phyloP scores from a whole-genome alignment of 371 early-diverging fungal genomes.

The Mucor piriformis region DNA sequence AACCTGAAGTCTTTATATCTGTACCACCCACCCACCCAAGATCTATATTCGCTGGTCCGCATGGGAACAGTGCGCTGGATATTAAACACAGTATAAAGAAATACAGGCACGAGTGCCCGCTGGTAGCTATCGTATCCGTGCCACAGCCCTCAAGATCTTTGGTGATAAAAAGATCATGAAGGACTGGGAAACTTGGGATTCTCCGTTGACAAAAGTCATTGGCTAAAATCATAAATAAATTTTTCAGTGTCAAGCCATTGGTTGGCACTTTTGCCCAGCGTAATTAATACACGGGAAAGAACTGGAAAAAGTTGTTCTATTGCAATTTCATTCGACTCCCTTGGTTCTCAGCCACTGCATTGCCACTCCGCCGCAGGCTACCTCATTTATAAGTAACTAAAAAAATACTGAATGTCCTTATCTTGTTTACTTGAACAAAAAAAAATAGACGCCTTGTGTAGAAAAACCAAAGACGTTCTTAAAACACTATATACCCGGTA shows the following conservation, averaged over 20 bases:
- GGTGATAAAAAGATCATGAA: not conserved
- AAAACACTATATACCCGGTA: no score
- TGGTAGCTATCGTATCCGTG: slow-evolving; percentile 11
- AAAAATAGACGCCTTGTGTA: not conserved
- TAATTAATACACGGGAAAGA: not conserved
- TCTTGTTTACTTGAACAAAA: not conserved
- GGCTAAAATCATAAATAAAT: not conserved
- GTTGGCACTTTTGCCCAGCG: not conserved
- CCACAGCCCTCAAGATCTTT: slow-evolving; percentile 9
- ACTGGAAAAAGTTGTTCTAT: not conserved
- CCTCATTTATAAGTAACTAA: no score
- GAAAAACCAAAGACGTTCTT: no score
- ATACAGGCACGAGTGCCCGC: not conserved
- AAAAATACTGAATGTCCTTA: not conserved
- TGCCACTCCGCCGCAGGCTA: slow-evolving; percentile 18
- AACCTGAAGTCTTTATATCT: not conserved
- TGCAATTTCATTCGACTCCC: not conserved
- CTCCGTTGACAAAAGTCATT: slow-evolving; percentile 6
- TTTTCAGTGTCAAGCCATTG: not conserved
- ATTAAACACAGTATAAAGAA: not conserved
- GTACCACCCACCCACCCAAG: not conserved
- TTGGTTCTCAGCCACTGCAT: slow-evolving; percentile 12
- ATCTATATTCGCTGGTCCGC: not conserved
- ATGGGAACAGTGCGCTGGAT: not conserved
- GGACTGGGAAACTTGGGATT: slow-evolving; percentile 22